Evolutionary conservation across 257 asterid species (phyloP).

Genomic region (Petunia secreta): DNA sequence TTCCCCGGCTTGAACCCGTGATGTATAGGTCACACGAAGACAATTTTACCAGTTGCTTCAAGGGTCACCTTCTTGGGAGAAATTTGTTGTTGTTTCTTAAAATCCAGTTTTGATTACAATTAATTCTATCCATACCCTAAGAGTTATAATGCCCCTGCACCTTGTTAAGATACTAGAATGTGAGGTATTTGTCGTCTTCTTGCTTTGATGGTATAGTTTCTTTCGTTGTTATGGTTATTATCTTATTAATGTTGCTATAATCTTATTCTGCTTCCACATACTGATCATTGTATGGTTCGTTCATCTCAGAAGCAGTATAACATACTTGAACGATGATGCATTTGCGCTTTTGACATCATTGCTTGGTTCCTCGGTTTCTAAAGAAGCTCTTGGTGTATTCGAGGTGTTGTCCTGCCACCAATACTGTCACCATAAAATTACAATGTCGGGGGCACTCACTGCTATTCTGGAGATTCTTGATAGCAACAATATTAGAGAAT

Average conservation of each 20-base stretch:
- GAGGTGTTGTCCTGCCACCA: constrained; percentile 51
- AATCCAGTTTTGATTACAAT: neutral
- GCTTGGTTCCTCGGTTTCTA: constrained; percentile 61
- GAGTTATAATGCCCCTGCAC: neutral
- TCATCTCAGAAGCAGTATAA: constrained; percentile 43
- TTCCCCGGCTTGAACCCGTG: no score
- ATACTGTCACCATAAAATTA: constrained; percentile 41
- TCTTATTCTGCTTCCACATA: neutral
- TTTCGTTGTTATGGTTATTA: neutral
- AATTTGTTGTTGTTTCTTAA: neutral
- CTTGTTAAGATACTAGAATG: neutral
- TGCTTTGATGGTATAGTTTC: neutral
- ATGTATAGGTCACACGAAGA: no score
- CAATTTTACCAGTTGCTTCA: no score
- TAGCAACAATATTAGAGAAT: constrained; percentile 39
- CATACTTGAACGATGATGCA: constrained; percentile 60
- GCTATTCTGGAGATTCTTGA: constrained; percentile 59
- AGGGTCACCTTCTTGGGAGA: neutral
- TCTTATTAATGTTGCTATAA: no score
- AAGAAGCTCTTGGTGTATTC: constrained; percentile 61
- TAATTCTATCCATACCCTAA: neutral
- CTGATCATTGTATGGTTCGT: constrained; percentile 30
- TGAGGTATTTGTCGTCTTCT: neutral
- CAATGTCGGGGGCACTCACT: constrained; percentile 55
- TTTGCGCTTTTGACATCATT: constrained; percentile 63